These are phyloP conservation scores for Podospora anserina DNA, from an alignment of 495 filamentous ascomycete species.

Conservation along the genomic window DNA sequence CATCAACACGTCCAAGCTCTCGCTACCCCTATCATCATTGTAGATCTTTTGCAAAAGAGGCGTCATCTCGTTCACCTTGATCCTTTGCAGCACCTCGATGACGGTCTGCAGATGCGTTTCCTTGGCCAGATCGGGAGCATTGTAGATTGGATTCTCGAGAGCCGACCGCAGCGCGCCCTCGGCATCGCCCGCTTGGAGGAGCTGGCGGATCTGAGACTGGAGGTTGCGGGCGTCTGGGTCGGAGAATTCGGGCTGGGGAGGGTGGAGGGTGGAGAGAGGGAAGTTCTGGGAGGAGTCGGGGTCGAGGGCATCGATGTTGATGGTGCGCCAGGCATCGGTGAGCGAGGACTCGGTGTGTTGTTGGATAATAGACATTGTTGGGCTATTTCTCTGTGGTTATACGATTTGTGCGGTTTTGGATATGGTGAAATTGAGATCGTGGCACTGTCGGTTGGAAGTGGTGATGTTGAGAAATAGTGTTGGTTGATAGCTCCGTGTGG, in stretches of 20 bases:
- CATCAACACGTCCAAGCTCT: constrained; percentile 69
- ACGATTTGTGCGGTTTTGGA: neutral
- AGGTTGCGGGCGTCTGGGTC: constrained; percentile 70
- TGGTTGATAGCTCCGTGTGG: neutral
- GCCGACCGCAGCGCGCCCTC: constrained; percentile 78
- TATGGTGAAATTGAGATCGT: neutral
- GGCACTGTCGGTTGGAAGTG: neutral
- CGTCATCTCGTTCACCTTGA: constrained; percentile 87
- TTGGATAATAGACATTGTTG: constrained; percentile 56
- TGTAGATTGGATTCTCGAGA: constrained; percentile 63
- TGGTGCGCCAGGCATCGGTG: constrained; percentile 75
- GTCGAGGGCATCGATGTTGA: constrained; percentile 86
- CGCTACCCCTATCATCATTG: constrained; percentile 63
- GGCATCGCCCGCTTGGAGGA: constrained; percentile 76
- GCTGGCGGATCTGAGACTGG: constrained; percentile 74
- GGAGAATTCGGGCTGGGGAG: constrained; percentile 61
- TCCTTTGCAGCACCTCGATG: constrained; percentile 82
- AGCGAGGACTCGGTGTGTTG: constrained; percentile 51
- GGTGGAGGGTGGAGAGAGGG: constrained; percentile 72
- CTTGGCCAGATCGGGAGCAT: constrained; percentile 62
- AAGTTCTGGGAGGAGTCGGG: constrained; percentile 88
- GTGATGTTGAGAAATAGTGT: neutral
- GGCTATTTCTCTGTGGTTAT: neutral
- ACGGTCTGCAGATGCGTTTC: constrained; percentile 78
- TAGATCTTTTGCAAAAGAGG: constrained; percentile 77